Conservation (phyloP, 768 basidiomycete species). For the Pilatotrama ljubarskyi region DNA sequence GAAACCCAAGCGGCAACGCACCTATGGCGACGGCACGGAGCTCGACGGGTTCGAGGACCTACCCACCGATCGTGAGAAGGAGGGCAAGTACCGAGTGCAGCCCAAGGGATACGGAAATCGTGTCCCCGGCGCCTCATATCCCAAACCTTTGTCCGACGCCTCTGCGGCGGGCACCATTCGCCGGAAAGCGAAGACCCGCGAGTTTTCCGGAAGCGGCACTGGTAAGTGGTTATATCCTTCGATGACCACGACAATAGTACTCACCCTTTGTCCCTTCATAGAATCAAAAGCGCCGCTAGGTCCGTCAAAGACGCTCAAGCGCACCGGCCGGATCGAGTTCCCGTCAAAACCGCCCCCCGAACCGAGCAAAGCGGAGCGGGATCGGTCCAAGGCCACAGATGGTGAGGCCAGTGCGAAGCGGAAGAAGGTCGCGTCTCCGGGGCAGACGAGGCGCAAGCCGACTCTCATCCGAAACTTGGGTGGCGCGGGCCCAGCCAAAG, state of each 20-base stretch:
- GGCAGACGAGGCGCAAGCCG: conserved; percentile 67
- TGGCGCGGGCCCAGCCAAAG: conserved; percentile 65
- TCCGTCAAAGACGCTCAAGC: conserved; percentile 55
- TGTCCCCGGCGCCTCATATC: conserved; percentile 53
- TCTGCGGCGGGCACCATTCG: conserved; percentile 57
- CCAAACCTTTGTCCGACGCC: conserved; percentile 37
- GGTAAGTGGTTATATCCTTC: conserved; percentile 39
- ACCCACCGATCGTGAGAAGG: conserved; percentile 81
- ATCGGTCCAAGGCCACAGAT: conserved; percentile 6
- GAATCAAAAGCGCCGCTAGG: conserved; percentile 26
- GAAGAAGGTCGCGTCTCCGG: conserved; percentile 52
- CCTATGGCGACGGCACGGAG: conserved; percentile 88
- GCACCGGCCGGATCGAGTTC: conserved; percentile 57
- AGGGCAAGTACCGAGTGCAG: conserved; percentile 71
- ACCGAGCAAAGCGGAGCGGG: conserved; percentile 15
- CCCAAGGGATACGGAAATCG: conserved; percentile 70
- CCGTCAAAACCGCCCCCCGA: conserved; percentile 36
- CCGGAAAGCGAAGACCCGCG: conserved; percentile 52
- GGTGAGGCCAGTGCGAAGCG: conserved; percentile 40
- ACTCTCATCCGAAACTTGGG: conserved; percentile 87
- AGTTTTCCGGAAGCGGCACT: conserved; percentile 40
- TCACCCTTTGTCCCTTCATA: background rate
- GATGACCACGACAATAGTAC: background rate
- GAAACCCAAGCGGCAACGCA: conserved; percentile 72
- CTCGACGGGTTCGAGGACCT: conserved; percentile 88